A percentile compares a stretch with the other conserved stretches of the same genome.
phyloP scores from a whole-genome alignment of 495 filamentous ascomycete species.

The Lepidopterella palustris region DNA sequence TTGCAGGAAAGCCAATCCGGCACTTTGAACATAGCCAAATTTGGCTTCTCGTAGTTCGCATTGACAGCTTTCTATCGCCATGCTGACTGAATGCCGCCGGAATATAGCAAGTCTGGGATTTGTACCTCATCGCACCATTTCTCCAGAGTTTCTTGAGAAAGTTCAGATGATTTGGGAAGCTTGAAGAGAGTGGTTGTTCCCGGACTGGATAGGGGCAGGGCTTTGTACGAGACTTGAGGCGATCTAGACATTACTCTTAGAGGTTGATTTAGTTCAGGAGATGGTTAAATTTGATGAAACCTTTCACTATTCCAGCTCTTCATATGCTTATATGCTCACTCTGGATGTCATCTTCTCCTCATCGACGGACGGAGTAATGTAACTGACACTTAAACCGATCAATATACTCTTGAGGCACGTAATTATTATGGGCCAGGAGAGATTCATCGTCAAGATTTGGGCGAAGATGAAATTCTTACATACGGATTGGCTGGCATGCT shows the following conservation, averaged over 20 bases:
- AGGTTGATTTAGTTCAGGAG: background rate
- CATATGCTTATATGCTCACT: background rate
- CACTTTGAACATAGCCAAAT: slow-evolving; percentile 30
- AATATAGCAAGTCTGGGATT: slow-evolving; percentile 29
- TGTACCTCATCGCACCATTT: slow-evolving; percentile 33
- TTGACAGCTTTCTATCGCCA: slow-evolving; percentile 24
- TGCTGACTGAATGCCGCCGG: slow-evolving; percentile 19
- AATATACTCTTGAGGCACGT: too few relatives aligned
- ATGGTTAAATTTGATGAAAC: background rate
- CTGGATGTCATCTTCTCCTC: background rate
- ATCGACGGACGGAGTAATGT: background rate
- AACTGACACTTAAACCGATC: background rate
- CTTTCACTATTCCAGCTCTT: background rate
- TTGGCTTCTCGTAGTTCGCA: slow-evolving; percentile 14
- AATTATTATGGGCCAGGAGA: too few relatives aligned
- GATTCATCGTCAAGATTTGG: too few relatives aligned
- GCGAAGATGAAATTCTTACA: too few relatives aligned
- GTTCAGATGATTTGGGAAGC: slow-evolving; percentile 1
- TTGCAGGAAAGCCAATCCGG: slow-evolving; percentile 26
- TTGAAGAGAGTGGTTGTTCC: slow-evolving; percentile 15
- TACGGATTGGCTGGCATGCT: too few relatives aligned
- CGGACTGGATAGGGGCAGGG: slow-evolving; percentile 6
- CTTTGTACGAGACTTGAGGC: background rate
- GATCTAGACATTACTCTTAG: background rate
- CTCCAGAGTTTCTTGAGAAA: slow-evolving; percentile 18